These are phyloP conservation scores for Saccharomyces hybrid DNA, from an alignment of 1,139 yeast species.

Conservation along the genomic window DNA sequence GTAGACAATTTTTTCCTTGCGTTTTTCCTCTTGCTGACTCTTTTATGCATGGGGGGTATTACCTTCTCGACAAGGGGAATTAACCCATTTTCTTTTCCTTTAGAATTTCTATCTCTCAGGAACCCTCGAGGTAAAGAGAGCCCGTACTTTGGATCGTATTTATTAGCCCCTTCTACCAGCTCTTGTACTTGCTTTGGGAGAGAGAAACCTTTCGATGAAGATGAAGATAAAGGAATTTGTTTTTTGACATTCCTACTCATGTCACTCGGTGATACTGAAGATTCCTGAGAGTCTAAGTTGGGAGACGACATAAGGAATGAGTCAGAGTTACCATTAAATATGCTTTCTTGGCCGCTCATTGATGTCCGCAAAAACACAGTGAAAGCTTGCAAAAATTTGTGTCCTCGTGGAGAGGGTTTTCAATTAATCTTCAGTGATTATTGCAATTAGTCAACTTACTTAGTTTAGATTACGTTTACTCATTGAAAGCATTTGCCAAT, in stretches of 20 bases:
- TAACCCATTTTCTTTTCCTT: background rate
- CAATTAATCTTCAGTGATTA: background rate
- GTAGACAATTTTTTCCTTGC: background rate
- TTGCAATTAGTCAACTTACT: background rate
- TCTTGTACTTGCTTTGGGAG: constrained; percentile 7
- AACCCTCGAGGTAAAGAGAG: constrained; percentile 22
- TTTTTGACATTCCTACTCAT: background rate
- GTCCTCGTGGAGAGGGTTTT: background rate
- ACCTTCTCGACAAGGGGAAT: background rate
- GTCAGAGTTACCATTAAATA: background rate
- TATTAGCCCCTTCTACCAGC: constrained; percentile 33
- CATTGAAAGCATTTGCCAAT: background rate
- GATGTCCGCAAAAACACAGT: background rate
- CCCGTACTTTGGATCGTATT: constrained; percentile 32
- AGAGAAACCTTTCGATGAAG: background rate
- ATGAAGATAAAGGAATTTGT: background rate
- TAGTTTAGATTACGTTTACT: background rate
- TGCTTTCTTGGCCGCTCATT: background rate
- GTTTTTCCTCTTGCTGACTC: background rate
- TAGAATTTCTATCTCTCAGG: constrained; percentile 7
- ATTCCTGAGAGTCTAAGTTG: background rate
- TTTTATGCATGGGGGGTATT: background rate
- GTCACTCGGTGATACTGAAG: background rate
- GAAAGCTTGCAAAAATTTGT: background rate
- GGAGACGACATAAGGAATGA: background rate